A percentile compares a stretch with the other conserved stretches of the same genome.
Conservation (phyloP, 257 asterid genomes). For the Eucommia ulmoides region DNA sequence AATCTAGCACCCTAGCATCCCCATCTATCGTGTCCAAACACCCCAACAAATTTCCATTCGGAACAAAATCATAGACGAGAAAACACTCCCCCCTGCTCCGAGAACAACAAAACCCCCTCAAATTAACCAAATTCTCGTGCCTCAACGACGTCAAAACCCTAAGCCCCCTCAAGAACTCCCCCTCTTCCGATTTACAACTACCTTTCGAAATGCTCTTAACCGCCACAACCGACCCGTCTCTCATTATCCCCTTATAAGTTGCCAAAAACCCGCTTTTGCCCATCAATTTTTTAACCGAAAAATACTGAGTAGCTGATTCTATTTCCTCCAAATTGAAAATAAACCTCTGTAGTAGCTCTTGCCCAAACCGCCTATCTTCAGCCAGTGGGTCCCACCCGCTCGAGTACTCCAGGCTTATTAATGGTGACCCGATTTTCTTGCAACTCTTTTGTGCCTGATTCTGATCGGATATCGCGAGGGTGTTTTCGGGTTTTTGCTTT, state of each 20-base stretch:
- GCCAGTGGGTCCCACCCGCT: constrained; percentile 91
- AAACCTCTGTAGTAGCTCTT: constrained; percentile 52
- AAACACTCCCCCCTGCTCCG: constrained; percentile 77
- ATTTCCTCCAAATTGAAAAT: constrained; percentile 70
- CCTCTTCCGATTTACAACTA: constrained; percentile 81
- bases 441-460: constrained; percentile 35
- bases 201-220: constrained; percentile 66
- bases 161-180: constrained; percentile 75
- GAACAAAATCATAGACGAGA: constrained; percentile 64
- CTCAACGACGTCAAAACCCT: constrained; percentile 47
- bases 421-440: constrained; percentile 75
- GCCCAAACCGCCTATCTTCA: constrained; percentile 67
- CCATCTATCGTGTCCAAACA: constrained; percentile 59
- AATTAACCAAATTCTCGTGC: constrained; percentile 59
- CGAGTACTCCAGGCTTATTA: constrained; percentile 77
- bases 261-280: constrained; percentile 65
- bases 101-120: constrained; percentile 90
- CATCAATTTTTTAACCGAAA: constrained; percentile 58
- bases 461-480: constrained; percentile 29
- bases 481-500: too few relatives aligned
- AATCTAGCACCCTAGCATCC: constrained; percentile 45
- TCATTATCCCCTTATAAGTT: constrained; percentile 49
- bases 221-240: constrained; percentile 74
- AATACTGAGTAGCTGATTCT: constrained; percentile 81
- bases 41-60: constrained; percentile 48